phyloP scores from a whole-genome alignment of 1,139 yeast genomes.

The Yamadazyma spencermartinsiae region DNA sequence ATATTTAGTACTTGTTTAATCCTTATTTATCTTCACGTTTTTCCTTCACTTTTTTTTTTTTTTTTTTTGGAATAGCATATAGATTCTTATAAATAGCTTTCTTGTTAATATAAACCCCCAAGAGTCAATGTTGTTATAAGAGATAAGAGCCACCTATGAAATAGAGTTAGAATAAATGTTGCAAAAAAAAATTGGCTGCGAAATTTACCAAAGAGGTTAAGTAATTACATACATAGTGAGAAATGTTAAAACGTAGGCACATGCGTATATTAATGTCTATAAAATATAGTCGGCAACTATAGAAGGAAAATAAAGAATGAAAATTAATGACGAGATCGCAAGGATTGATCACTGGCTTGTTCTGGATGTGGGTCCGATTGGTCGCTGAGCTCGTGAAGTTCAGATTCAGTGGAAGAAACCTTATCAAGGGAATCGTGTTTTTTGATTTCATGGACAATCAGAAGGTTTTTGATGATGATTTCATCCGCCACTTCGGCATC shows the following conservation, averaged over 20 bases:
- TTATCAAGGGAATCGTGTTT: conserved; percentile 7
- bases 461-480: conserved; percentile 15
- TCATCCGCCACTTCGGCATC: conserved; percentile 75
- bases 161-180: not conserved
- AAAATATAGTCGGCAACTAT: too few species aligned
- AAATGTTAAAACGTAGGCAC: not conserved
- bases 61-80: conserved; percentile 10
- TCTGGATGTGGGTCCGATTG: not conserved
- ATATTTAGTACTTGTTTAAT: not conserved
- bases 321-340: not conserved
- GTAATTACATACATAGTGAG: too few species aligned
- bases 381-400: conserved; percentile 1
- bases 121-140: not conserved
- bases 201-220: too few species aligned
- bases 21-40: not conserved
- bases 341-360: not conserved
- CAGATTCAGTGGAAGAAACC: conserved; percentile 3
- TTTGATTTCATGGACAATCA: conserved; percentile 12
- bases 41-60: conserved; percentile 6
- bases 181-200: not conserved
- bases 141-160: not conserved
- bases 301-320: too few species aligned
- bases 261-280: not conserved
- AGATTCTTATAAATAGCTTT: conserved; percentile 13
- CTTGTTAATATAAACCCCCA: conserved; percentile 8